Conservation (phyloP, 768 basidiomycete species). For the Russula ochroleuca region DNA sequence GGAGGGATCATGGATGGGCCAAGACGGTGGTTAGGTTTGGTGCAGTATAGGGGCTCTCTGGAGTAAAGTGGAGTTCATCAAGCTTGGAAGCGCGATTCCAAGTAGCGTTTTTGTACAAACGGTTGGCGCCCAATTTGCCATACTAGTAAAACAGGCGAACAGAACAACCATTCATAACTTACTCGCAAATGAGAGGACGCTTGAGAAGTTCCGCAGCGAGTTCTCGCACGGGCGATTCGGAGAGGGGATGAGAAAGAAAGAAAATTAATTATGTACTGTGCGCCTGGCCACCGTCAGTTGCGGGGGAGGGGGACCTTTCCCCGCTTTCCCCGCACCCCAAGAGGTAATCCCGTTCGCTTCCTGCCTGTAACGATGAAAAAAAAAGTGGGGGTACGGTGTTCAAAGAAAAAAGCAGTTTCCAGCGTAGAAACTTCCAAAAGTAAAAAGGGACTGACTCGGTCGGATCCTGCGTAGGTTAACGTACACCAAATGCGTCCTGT, state of each 20-base stretch:
- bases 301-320: not conserved
- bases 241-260: too few species aligned
- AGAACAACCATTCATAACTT: too few species aligned
- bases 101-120: not conserved
- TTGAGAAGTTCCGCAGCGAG: not conserved
- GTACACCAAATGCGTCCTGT: not conserved
- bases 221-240: not conserved
- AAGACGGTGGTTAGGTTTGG: not conserved
- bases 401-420: not conserved
- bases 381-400: conserved; percentile 3
- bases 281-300: not conserved
- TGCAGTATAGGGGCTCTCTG: not conserved
- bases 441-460: not conserved
- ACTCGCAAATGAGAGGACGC: not conserved
- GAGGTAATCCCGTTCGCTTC: conserved; percentile 8
- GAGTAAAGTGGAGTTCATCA: too few species aligned
- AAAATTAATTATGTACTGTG: not conserved
- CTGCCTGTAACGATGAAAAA: not conserved
- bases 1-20: too few species aligned
- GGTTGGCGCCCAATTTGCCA: not conserved
- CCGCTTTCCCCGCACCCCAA: conserved; percentile 15
- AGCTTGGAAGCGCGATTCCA: too few species aligned
- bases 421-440: not conserved
- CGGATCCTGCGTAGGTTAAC: conserved; percentile 16
- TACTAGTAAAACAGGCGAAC: not conserved